phyloP scores from a whole-genome alignment of 129 eudicot species.

The Flaveria robusta region DNA sequence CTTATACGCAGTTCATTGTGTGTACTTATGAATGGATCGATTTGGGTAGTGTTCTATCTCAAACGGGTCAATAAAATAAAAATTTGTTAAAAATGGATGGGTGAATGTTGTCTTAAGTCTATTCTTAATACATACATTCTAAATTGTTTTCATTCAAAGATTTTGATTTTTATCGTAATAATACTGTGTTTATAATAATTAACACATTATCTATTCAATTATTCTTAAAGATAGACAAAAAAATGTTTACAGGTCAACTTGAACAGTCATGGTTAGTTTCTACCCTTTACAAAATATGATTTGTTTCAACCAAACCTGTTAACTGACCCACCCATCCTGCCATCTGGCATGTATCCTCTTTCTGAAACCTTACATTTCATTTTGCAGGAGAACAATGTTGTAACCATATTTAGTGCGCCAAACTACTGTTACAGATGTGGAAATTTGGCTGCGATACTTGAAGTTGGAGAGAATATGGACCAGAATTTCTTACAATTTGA shows the following conservation, averaged over 20 bases:
- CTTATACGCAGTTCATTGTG: background rate
- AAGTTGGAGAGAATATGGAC: conserved; percentile 60
- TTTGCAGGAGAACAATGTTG: conserved; percentile 41
- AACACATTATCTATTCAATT: background rate
- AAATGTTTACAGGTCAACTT: background rate
- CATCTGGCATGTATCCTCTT: background rate
- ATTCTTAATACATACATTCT: background rate
- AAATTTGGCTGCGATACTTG: conserved; percentile 52
- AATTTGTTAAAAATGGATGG: background rate
- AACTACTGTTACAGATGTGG: conserved; percentile 54
- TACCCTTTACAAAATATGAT: background rate
- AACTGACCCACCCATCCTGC: background rate
- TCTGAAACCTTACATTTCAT: background rate
- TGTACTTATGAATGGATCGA: background rate
- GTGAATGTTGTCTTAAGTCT: background rate
- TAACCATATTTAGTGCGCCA: conserved; percentile 54
- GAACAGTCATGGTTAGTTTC: background rate
- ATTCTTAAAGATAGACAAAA: background rate
- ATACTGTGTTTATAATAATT: background rate
- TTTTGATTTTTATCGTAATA: background rate
- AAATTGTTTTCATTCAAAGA: background rate
- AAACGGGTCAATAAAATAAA: background rate
- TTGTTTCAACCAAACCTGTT: background rate
- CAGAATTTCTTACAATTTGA: conserved; percentile 59
- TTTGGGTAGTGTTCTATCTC: background rate